phyloP scores from a whole-genome alignment of 305 asterid species.

The Fraxinus velutina region DNA sequence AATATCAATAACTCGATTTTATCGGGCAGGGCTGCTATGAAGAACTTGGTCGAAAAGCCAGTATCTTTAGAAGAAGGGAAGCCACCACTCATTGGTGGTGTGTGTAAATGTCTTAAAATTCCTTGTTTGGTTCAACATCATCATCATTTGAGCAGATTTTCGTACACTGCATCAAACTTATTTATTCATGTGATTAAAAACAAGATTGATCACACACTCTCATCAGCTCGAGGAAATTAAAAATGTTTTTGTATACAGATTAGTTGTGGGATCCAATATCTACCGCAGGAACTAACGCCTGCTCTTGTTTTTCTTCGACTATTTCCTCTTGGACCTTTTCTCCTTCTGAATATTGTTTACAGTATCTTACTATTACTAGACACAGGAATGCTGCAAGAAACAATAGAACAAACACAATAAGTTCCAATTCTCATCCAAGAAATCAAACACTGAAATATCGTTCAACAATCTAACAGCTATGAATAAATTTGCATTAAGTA shows the following conservation, averaged over 20 bases:
- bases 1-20: too few relatives aligned
- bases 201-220: not conserved
- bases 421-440: not conserved
- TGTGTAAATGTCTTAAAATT: not conserved
- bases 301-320: constrained; percentile 20
- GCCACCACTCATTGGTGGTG: not conserved
- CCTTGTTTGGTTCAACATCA: not conserved
- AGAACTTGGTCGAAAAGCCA: not conserved
- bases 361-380: constrained; percentile 66
- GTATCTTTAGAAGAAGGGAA: not conserved
- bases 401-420: not conserved
- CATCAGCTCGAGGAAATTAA: not conserved
- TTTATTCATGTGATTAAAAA: not conserved
- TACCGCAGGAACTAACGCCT: constrained; percentile 48
- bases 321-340: constrained; percentile 24
- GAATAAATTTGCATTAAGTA: constrained; percentile 18
- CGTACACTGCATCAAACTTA: not conserved
- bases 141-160: not conserved
- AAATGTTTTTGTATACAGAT: not conserved
- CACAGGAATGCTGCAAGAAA: constrained; percentile 69
- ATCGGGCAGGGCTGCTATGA: too few relatives aligned
- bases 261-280: constrained; percentile 23
- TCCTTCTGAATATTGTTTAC: constrained; percentile 42
- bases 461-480: not conserved
- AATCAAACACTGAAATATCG: not conserved